Evolutionary conservation across 805 yeast genomes (phyloP), one percentile per base, ranked within the genome.

Genomic region (Torulaspora quercuum): DNA sequence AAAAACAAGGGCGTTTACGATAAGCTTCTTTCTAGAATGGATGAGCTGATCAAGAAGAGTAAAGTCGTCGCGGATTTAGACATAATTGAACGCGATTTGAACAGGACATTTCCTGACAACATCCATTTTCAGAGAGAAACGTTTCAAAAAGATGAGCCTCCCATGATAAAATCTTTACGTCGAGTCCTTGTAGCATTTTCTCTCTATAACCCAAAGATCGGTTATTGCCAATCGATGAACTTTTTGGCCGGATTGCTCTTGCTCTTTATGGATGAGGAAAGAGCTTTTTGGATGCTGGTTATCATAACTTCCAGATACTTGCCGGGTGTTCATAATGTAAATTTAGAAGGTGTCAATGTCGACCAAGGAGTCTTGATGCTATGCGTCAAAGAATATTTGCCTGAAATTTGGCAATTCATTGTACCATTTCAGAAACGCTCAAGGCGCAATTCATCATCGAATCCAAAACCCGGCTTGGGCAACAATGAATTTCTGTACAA

Each of bases 61-160:
- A 45, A 45, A 19, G 21, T 30, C 4, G 25, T 38, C 25, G 50
- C 54, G 40, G 95, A 92, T 55, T 76, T 90, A 0, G 97, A 92
- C 49, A 84, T 94, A 13, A 90, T 92, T 26, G 98, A 92, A 59
- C 75, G 97, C 37, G 98, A 92, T 57, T 68, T 92, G 53, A 80
- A 89, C 57, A 74, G 98, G 44, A 92, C 98, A 0, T 92, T 92
- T 53, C 98, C 98, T 1, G 97, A 90, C 53, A 92, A 92, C 52
- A 66, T 80, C 9, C 78, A 84, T 59, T 92, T 90, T 59, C 80
- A 82, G 49, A 69, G 67, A 19, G 63, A 61, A 28, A 29, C 49
- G 2, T 46, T 35, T 13, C 40, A 46, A 11, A 41, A 35, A 11
- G 67, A 59, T 7, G 95, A 86, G 49, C 73, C 85, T 1, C 72